Conservation (phyloP, 352 stramenopile species). For the Phytophthora aleatoria region DNA sequence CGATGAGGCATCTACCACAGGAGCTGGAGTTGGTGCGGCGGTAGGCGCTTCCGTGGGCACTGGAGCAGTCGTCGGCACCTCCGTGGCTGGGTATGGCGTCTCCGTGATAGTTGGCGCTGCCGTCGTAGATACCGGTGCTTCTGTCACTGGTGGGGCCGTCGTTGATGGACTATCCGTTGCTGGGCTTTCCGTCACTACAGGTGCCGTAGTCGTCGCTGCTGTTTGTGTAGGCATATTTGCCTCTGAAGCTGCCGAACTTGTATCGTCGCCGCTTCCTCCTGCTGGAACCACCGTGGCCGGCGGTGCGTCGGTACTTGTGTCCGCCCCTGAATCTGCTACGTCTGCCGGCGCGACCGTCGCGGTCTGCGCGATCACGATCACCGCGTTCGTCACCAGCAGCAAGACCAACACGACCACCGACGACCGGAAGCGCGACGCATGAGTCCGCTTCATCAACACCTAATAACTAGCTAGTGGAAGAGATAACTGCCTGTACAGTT, state of each 20-base stretch:
- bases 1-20: neutral
- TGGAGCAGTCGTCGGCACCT: slow-evolving; percentile 1
- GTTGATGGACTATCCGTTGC: slow-evolving; percentile 6
- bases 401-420: slow-evolving; percentile 12
- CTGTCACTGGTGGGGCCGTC: slow-evolving; percentile 1
- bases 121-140: neutral
- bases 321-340: slow-evolving; percentile 5
- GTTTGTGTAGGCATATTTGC: slow-evolving; percentile 8
- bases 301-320: slow-evolving; percentile 4
- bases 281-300: slow-evolving; percentile 26
- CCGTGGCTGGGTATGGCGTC: slow-evolving; percentile 9
- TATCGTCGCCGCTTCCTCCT: slow-evolving; percentile 3
- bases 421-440: slow-evolving; percentile 11
- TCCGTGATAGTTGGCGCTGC: neutral
- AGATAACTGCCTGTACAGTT: slow-evolving; percentile 24
- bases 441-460: slow-evolving; percentile 26
- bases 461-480: slow-evolving; percentile 4
- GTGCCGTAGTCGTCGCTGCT: slow-evolving; percentile 1
- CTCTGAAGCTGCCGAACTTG: slow-evolving; percentile 5
- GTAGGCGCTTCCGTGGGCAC: neutral
- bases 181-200: slow-evolving; percentile 5
- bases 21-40: slow-evolving; percentile 8
- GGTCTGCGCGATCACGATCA: slow-evolving; percentile 14
- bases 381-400: slow-evolving; percentile 15
- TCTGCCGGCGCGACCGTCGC: slow-evolving; percentile 13